Evolutionary conservation across 2,329 filamentous ascomycete genomes (phyloP).

Genomic region (Fusarium redolens): DNA sequence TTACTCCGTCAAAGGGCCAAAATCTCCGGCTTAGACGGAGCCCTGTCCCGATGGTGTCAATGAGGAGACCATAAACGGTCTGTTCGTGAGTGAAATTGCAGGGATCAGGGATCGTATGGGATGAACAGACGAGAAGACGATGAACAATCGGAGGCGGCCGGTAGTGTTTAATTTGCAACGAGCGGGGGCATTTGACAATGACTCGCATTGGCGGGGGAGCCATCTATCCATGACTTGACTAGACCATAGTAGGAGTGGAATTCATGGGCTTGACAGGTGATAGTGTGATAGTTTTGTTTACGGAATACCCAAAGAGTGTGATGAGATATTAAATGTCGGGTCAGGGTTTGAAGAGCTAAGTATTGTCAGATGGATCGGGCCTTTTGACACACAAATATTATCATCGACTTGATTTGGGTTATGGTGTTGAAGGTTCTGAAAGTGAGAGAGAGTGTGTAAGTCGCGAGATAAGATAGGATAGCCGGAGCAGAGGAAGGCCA

Average conservation of each 20-base stretch:
- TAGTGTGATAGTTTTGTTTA: conserved; percentile 8
- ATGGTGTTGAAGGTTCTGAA: neutral
- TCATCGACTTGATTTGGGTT: neutral
- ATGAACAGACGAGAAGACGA: conserved; percentile 23
- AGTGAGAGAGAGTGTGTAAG: neutral
- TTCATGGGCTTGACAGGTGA: conserved; percentile 12
- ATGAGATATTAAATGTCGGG: conserved; percentile 5
- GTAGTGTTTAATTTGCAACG: conserved; percentile 28
- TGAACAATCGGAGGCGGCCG: conserved; percentile 33
- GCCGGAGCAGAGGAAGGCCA: neutral
- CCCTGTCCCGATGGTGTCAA: conserved; percentile 9
- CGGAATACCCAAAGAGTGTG: neutral
- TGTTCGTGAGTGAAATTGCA: conserved; percentile 5
- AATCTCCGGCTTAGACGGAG: conserved; percentile 27
- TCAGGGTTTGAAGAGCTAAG: neutral
- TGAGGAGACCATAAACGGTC: neutral
- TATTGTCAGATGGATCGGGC: neutral
- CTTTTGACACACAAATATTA: neutral
- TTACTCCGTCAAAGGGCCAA: conserved; percentile 12
- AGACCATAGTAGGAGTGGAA: conserved; percentile 22
- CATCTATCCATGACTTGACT: conserved; percentile 28
- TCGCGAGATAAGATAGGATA: conserved; percentile 10
- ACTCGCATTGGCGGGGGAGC: conserved; percentile 45
- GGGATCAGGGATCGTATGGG: conserved; percentile 31
- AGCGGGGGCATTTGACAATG: conserved; percentile 35